Percentiles rank a stretch among this genome's conserved stretches.
Evolutionary conservation across 2,329 filamentous ascomycete species (phyloP).

Genomic region (Diplodia seriata): DNA sequence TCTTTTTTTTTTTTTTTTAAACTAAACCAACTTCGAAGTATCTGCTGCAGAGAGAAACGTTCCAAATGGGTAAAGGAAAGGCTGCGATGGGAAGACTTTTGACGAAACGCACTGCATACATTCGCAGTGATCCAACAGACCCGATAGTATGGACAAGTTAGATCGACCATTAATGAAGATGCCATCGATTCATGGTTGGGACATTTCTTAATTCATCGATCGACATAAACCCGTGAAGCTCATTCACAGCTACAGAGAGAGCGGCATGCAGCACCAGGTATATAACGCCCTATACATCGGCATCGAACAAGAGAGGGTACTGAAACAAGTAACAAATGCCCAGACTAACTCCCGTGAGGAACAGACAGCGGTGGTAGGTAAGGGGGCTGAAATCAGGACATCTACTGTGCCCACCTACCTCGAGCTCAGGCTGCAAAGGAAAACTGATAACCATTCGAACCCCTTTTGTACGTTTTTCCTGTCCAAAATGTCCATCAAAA

Average conservation of each 20-base stretch:
- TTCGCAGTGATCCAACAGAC: neutral
- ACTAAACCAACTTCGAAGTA: no score
- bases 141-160: neutral
- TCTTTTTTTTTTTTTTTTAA: no score
- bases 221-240: neutral
- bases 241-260: no score
- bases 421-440: neutral
- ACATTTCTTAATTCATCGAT: slow-evolving; percentile 4
- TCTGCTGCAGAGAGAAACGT: no score
- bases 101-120: neutral
- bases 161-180: neutral
- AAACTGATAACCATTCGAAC: neutral
- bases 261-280: slow-evolving; percentile 10
- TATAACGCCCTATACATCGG: slow-evolving; percentile 20
- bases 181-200: neutral
- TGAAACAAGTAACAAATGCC: neutral
- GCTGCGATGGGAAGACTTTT: neutral
- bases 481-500: neutral
- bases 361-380: neutral
- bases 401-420: slow-evolving; percentile 1
- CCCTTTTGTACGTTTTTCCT: slow-evolving; percentile 5
- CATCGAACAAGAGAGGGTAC: neutral
- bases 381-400: neutral
- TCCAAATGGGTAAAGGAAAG: no score
- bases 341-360: neutral